Evolutionary conservation across 2,329 filamentous ascomycete genomes (phyloP), one percentile per base, ranked within the genome.

Genomic region (Graphiopsis chlorocephala): DNA sequence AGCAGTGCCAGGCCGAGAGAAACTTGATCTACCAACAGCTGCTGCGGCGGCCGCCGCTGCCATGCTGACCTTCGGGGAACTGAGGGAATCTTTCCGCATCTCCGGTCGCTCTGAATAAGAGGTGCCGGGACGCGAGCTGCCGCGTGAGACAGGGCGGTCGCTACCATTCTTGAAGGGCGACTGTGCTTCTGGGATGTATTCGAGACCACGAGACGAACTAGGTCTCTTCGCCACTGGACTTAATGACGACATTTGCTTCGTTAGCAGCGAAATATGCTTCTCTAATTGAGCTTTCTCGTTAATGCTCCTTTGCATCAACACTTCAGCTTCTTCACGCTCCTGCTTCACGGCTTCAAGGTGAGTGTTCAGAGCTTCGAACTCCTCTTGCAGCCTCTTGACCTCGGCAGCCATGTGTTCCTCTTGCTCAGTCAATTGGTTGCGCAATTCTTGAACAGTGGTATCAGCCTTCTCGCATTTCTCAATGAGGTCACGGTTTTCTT

Each of bases 231-330:
- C 8, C 15, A 62, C 17, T 6, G 60, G 48, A 7, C 47, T 62
- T 8, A 42, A 4, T n/a, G 31, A 28, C 17, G 60, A 55, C 20
- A 62, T 42, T 60, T 74, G 70, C 64, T 72, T 71, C 23, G 69
- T 66, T 14, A 75, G 64, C 45, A 71, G 69, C 7, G 71, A 71
- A 45, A 73, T 73, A 60, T 74, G 72, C 26, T 68, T 64, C 7
- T 67, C 67, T 11, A 75, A 52, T 23, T 73, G 71, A 7, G 66
- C 65, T 66, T 72, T 74, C 55, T 74, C 72, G 23, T 68, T 68
- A 3, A 69, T 64, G 31, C 67, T 66, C 61, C 71, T 69, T 26
- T 71, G 66, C 20, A 72, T 50, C 42, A 68, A 56, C 1, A 66
- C 56, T 14, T 68, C 68, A 50, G 71, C 65, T 50, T 68, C 66